Conservation (phyloP, 306 rosid species). For the Prunus mira region DNA sequence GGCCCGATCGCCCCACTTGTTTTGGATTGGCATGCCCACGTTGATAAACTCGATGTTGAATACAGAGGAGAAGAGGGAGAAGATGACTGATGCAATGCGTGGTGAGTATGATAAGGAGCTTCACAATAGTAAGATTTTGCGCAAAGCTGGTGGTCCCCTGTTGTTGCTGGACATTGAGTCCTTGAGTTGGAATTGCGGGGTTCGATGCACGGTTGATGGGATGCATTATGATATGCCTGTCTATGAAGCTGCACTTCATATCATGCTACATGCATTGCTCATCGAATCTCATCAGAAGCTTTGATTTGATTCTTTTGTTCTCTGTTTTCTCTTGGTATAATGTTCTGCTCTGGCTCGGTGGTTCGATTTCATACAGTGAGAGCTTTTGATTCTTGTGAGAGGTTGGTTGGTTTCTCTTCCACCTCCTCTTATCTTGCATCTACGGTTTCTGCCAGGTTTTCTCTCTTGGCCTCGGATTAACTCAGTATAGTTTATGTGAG, state of each 20-base stretch:
- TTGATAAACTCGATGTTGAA: constrained; percentile 84
- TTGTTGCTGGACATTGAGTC: constrained; percentile 67
- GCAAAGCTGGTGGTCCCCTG: constrained; percentile 67
- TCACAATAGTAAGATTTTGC: constrained; percentile 48
- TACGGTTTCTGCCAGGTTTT: constrained; percentile 11
- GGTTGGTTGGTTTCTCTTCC: constrained; percentile 28
- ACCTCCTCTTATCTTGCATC: constrained; percentile 22
- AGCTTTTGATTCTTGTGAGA: constrained; percentile 30
- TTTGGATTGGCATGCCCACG: constrained; percentile 86
- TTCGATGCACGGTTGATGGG: constrained; percentile 83
- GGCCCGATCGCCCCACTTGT: constrained; percentile 61
- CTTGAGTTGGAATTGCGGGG: constrained; percentile 93
- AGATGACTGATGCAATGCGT: constrained; percentile 66
- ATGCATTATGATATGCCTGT: constrained; percentile 80
- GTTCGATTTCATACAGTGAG: background rate
- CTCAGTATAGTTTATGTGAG: constrained; percentile 37
- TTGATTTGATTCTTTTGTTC: constrained; percentile 34
- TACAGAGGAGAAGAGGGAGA: constrained; percentile 78
- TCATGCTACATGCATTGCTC: constrained; percentile 83
- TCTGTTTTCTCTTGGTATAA: constrained; percentile 8
- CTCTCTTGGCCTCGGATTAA: constrained; percentile 22
- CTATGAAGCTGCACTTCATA: constrained; percentile 78
- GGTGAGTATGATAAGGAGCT: constrained; percentile 57
- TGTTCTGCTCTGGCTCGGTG: constrained; percentile 18
- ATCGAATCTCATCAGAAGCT: constrained; percentile 94